phyloP scores from a whole-genome alignment of 306 rosid species.

The Adenanthera pavonina region DNA sequence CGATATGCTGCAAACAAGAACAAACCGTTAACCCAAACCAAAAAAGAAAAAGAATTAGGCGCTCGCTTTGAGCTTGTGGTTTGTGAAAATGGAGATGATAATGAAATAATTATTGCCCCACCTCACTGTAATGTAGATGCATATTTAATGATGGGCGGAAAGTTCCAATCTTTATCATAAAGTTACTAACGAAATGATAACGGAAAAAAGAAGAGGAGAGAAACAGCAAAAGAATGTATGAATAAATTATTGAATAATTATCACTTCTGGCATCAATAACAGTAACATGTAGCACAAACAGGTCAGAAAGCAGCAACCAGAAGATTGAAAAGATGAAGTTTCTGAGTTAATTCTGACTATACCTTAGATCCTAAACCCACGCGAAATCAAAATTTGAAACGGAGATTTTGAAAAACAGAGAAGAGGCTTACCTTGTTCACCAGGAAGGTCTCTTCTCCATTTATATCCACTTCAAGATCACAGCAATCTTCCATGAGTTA shows the following conservation, averaged over 20 bases:
- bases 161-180: constrained; percentile 34
- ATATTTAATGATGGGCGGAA: constrained; percentile 51
- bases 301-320: constrained; percentile 30
- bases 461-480: constrained; percentile 65
- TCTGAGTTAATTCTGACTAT: constrained; percentile 10
- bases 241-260: constrained; percentile 48
- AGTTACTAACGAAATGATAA: constrained; percentile 27
- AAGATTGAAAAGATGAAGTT: constrained; percentile 28
- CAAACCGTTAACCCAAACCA: neutral
- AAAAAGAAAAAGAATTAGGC: constrained; percentile 23
- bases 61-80: constrained; percentile 34
- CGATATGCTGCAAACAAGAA: constrained; percentile 28
- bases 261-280: constrained; percentile 37
- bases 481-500: constrained; percentile 43
- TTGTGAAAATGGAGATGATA: constrained; percentile 40
- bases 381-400: neutral
- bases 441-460: constrained; percentile 63
- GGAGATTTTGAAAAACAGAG: neutral
- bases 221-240: constrained; percentile 13
- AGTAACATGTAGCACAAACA: constrained; percentile 37
- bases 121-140: constrained; percentile 60
- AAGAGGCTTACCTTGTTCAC: constrained; percentile 59
- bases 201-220: constrained; percentile 13
- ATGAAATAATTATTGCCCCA: constrained; percentile 57
- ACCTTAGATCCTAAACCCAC: constrained; percentile 38